These are phyloP conservation scores for Xylaria venustula DNA, from an alignment of 495 filamentous ascomycete species.

Conservation along the genomic window DNA sequence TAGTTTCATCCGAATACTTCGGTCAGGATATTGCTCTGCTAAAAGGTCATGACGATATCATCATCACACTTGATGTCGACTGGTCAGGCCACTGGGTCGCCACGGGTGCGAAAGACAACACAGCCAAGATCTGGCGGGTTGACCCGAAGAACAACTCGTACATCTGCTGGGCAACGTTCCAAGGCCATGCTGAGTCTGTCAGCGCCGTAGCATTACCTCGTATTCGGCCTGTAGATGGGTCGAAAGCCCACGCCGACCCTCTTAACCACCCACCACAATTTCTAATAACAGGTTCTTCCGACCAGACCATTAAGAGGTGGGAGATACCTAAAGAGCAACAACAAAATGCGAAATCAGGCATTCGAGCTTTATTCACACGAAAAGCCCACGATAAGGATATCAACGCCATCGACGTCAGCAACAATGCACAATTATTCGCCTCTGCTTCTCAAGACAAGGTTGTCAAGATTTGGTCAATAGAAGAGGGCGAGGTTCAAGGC, in stretches of 20 bases:
- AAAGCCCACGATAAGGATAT: conserved; percentile 99
- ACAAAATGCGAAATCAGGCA: conserved; percentile 40
- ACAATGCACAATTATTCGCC: conserved; percentile 71
- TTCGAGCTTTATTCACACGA: conserved; percentile 71
- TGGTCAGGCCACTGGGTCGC: conserved; percentile 97
- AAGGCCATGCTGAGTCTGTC: conserved; percentile 90
- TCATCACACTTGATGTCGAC: conserved; percentile 91
- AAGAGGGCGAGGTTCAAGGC: conserved; percentile 84
- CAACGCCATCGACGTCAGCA: conserved; percentile 83
- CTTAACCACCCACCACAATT: conserved; percentile 79
- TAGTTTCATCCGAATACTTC: conserved; percentile 60
- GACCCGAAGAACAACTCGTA: conserved; percentile 75
- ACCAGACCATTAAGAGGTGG: conserved; percentile 92
- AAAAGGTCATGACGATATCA: conserved; percentile 89
- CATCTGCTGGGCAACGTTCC: conserved; percentile 74
- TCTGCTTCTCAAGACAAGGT: conserved; percentile 95
- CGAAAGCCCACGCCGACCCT: conserved; percentile 63
- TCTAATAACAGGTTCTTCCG: conserved; percentile 87
- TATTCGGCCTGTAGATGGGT: conserved; percentile 58
- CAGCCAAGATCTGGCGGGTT: conserved; percentile 84
- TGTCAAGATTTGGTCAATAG: conserved; percentile 91
- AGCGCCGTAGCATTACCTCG: conserved; percentile 87
- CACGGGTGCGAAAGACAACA: conserved; percentile 95
- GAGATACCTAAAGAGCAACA: conserved; percentile 56
- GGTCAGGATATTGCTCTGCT: conserved; percentile 83